phyloP scores from a whole-genome alignment of 2,329 filamentous ascomycete species.

The Hypoxylon sp. region DNA sequence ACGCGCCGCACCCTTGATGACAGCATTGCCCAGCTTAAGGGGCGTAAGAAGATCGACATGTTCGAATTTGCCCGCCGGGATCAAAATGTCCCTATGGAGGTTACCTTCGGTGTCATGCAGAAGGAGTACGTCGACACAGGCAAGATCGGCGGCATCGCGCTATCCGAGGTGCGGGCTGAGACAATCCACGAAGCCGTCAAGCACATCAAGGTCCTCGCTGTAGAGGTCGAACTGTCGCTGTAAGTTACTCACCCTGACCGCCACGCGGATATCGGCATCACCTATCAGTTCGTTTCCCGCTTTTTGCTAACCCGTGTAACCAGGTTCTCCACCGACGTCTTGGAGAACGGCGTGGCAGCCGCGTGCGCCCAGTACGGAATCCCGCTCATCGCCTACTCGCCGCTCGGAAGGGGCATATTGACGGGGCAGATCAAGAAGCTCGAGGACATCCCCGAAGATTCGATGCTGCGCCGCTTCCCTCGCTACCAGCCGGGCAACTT shows the following conservation, averaged over 20 bases:
- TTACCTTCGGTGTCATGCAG: constrained; percentile 54
- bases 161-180: constrained; percentile 58
- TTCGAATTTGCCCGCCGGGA: constrained; percentile 68
- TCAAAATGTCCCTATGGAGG: constrained; percentile 56
- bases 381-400: constrained; percentile 80
- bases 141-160: constrained; percentile 58
- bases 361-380: constrained; percentile 75
- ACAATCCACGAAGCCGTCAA: constrained; percentile 57
- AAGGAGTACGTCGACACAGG: constrained; percentile 58
- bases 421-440: constrained; percentile 66
- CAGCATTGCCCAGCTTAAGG: constrained; percentile 58
- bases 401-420: constrained; percentile 73
- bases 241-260: constrained; percentile 33
- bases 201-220: constrained; percentile 54
- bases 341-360: constrained; percentile 53
- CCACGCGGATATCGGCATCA: neutral
- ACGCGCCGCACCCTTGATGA: constrained; percentile 67
- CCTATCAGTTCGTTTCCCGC: too few species aligned
- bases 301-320: constrained; percentile 27
- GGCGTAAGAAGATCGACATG: constrained; percentile 66
- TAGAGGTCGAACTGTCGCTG: constrained; percentile 59
- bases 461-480: constrained; percentile 67
- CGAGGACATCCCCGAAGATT: constrained; percentile 61
- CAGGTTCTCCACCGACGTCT: constrained; percentile 49
- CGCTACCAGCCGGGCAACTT: constrained; percentile 76